Evolutionary conservation across 129 eudicot genomes (phyloP), one percentile per base, ranked within the genome.

Genomic region (Artemisia annua): DNA sequence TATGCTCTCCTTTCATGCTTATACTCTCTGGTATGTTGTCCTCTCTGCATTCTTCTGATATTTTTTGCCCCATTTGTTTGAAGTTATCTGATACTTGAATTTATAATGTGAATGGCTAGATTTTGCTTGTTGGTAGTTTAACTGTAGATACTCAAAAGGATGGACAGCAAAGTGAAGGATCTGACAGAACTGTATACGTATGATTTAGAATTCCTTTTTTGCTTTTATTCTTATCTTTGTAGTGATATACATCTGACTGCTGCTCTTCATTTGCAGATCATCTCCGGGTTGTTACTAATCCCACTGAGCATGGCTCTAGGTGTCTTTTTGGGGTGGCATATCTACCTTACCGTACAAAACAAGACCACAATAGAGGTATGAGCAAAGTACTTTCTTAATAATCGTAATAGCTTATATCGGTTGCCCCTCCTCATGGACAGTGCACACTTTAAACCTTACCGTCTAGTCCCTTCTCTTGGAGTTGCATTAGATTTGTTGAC

Each of bases 321-420:
- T 52, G 81, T 82, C 77, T 86, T 90, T 74, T 79, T 88, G 66
- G 80, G 89, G 73, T 93, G 98, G 98, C 96, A 93, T 81, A 19
- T 86, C 46, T 82, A 84, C 73, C 98, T 94, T 58, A 84, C 82
- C 52, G 20, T 86, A 30, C 96, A 83, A 7, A 94, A 94, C 84
- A 88, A 87, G 83, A 94, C 98, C 59, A 94, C 98, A 55, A 94
- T 94, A 22, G 98, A 90, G 96, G 96, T 89, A 1, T 39, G 44
- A 39, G 44, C 44, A 39, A 39, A 39, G 1, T 0, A 39, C 1
- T 6, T 6, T 39, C 1, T 39, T 39, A 39, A 7, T 5, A 39
- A 39, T 1, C 9, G 44, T 39, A 39, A 39, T 39, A 39, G 44
- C 44, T 39, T 39, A 39, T 39, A 39, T 39, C 9, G 22, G 0